Evolutionary conservation across 441 rosid species (phyloP), one percentile per base, ranked within the genome.

Genomic region (Mallotus japonicus): DNA sequence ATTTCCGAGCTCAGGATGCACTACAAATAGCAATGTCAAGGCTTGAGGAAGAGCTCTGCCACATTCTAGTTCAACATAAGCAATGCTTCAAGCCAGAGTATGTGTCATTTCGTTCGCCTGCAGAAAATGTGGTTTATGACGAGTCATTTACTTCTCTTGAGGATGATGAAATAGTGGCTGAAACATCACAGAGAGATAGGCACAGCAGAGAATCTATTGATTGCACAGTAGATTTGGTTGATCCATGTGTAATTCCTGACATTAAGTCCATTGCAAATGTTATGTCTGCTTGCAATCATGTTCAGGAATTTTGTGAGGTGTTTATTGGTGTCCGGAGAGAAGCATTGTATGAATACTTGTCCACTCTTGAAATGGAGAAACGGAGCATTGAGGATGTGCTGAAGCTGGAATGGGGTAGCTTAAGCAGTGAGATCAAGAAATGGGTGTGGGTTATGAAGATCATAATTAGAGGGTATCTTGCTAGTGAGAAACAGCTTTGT

Each of bases 31-130:
- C 92, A 12, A 91, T 93, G 98, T 65, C 81, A 15, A 87, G 92
- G 86, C 94, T 93, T 9, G 88, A 87, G 84, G 86, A 82, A 74
- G 97, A 91, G 86, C 83, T 93, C 11, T 67, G 73, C 72, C 88
- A 87, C 75, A 79, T 90, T 74, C 86, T 91, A 67, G 73, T 76
- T 77, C 86, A 79, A 74, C 74, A 85, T 78, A 85, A 75, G 64
- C 86, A 67, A 55, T 63, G 58, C 70, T 60, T 83, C 24, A 83
- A 86, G 60, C 88, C 84, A 1, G 83, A 78, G 40, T 57, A 72
- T 62, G 69, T 83, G 57, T 74, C 85, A 17, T 86, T 79, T 62
- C 84, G 71, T 70, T 82, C 89, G 49, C 76, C 77, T 59, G 78
- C 75, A 53, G 77, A 71, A 77, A 85, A 77, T 71, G 62, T 74